Percentiles rank a stretch among this genome's conserved stretches.
Conservation (phyloP, 1,284 basidiomycete genomes). For the Irpex rosettiformis region DNA sequence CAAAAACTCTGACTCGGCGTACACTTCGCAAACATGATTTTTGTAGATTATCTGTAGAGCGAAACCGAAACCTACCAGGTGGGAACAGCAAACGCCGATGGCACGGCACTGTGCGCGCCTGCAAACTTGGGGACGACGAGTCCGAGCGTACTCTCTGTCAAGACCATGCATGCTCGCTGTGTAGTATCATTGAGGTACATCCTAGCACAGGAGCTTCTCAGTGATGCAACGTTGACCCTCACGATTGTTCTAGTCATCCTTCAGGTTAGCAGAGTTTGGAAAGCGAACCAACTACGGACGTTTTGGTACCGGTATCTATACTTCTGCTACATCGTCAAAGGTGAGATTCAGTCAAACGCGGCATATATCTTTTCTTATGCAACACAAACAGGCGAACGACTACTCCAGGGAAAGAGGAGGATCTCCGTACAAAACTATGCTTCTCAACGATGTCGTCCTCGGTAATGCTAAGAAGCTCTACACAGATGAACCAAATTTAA, state of each 20-base stretch:
- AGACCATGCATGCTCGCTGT: slow-evolving; percentile 7
- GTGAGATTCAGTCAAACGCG: background rate
- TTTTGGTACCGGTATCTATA: slow-evolving; percentile 18
- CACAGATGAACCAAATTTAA: slow-evolving; percentile 12
- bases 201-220: background rate
- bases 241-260: slow-evolving; percentile 11
- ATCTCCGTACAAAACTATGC: slow-evolving; percentile 20
- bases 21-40: background rate
- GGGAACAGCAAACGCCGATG: slow-evolving; percentile 14
- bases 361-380: background rate
- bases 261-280: slow-evolving; percentile 6
- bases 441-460: slow-evolving; percentile 25
- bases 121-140: slow-evolving; percentile 11
- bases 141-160: slow-evolving; percentile 2
- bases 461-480: slow-evolving; percentile 20
- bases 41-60: slow-evolving; percentile 9
- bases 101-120: slow-evolving; percentile 15
- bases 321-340: slow-evolving; percentile 20
- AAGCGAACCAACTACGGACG: slow-evolving; percentile 13
- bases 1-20: background rate
- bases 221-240: background rate
- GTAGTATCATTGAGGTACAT: slow-evolving; percentile 14
- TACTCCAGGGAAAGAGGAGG: slow-evolving; percentile 16
- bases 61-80: slow-evolving; percentile 2
- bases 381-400: slow-evolving; percentile 16